A percentile compares a stretch with the other conserved stretches of the same genome.
Conservation (phyloP, 345 rosid genomes). For the Linum usitatissimum region DNA sequence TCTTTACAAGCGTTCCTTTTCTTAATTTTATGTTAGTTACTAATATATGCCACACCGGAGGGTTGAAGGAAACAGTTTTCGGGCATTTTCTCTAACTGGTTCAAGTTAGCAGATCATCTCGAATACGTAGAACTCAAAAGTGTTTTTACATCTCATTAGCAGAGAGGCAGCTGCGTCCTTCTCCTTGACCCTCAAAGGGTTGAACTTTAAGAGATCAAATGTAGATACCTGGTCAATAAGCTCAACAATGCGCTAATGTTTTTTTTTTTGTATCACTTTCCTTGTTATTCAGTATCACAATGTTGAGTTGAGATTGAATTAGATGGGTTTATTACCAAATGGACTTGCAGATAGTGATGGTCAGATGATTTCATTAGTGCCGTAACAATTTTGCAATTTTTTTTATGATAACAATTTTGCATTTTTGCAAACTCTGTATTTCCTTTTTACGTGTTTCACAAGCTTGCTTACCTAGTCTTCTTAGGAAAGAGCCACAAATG, state of each 20-base stretch:
- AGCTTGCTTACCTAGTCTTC: too few relatives aligned
- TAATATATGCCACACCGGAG: too few relatives aligned
- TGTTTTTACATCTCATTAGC: neutral
- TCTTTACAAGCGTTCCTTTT: neutral
- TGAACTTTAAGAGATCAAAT: neutral
- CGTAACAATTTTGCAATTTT: too few relatives aligned
- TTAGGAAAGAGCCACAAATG: too few relatives aligned
- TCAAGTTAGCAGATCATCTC: neutral
- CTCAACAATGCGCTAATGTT: neutral
- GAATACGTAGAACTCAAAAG: neutral
- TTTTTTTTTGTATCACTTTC: neutral
- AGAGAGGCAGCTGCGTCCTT: neutral
- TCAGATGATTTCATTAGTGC: neutral
- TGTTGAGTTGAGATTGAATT: neutral
- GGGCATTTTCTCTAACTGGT: neutral
- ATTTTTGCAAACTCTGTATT: neutral
- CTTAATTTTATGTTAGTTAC: too few relatives aligned
- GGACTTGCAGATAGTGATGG: neutral
- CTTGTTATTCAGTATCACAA: neutral
- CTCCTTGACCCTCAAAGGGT: neutral
- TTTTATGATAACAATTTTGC: too few relatives aligned
- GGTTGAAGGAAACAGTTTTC: too few relatives aligned
- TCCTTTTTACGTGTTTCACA: too few relatives aligned
- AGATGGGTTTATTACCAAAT: neutral
- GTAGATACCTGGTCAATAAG: neutral